A percentile compares a stretch with the other conserved stretches of the same genome.
Evolutionary conservation across 2,329 filamentous ascomycete species (phyloP).

Genomic region (Fusarium coffeatum): DNA sequence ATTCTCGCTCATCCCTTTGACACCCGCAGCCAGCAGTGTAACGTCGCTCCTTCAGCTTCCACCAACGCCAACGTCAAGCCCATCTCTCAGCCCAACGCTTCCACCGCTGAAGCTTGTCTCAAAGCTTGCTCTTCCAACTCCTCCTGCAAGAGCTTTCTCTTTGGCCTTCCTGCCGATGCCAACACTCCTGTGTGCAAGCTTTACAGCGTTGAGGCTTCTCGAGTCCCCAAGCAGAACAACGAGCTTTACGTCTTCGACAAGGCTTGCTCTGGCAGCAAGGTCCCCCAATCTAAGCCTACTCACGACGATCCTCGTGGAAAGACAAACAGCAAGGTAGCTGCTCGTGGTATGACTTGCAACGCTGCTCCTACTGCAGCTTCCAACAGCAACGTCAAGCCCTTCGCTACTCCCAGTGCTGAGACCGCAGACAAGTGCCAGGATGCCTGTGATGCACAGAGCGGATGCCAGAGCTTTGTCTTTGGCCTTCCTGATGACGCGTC

Average conservation of each 20-base stretch:
- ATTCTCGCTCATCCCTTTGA: slow-evolving; percentile 22
- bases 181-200: slow-evolving; percentile 8
- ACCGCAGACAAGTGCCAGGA: slow-evolving; percentile 19
- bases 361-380: slow-evolving; percentile 5
- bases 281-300: slow-evolving; percentile 16
- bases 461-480: slow-evolving; percentile 23
- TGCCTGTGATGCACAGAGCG: slow-evolving; percentile 3
- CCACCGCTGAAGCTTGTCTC: slow-evolving; percentile 7
- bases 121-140: slow-evolving; percentile 1
- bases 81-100: neutral
- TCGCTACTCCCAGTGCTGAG: slow-evolving; percentile 8
- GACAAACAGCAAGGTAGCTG: neutral
- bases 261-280: slow-evolving; percentile 1
- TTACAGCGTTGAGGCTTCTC: neutral
- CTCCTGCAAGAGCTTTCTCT: slow-evolving; percentile 23
- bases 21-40: slow-evolving; percentile 28
- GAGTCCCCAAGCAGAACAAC: slow-evolving; percentile 6
- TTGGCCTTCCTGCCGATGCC: neutral
- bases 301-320: slow-evolving; percentile 4
- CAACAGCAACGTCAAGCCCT: slow-evolving; percentile 11
- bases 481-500: slow-evolving; percentile 14
- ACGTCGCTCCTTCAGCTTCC: slow-evolving; percentile 16
- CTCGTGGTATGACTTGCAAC: slow-evolving; percentile 1
- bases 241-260: slow-evolving; percentile 15
- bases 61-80: slow-evolving; percentile 11